Percentiles rank a stretch among this genome's conserved stretches.
phyloP scores from a whole-genome alignment of 2,329 filamentous ascomycete genomes.

The Aureobasidium sp. region DNA sequence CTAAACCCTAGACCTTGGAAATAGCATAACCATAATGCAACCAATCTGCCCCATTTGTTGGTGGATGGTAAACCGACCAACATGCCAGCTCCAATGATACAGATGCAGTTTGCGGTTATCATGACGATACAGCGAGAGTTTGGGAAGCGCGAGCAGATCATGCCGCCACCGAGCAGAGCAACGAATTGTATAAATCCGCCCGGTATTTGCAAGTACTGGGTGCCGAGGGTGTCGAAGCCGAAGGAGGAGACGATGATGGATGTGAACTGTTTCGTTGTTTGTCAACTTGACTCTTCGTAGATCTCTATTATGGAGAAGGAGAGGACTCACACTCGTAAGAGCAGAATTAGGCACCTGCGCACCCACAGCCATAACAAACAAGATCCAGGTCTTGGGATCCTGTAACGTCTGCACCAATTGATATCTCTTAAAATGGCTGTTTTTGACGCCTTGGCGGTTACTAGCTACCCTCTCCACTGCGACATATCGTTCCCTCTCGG shows the following conservation, averaged over 20 bases:
- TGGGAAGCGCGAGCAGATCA: conserved; percentile 47
- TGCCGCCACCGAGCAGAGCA: conserved; percentile 45
- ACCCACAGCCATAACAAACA: conserved; percentile 48
- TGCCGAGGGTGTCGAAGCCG: conserved; percentile 43
- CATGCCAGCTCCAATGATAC: conserved; percentile 47
- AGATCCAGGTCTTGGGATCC: conserved; percentile 55
- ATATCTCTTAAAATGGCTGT: conserved; percentile 33
- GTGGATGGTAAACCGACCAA: conserved; percentile 45
- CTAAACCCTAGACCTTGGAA: conserved; percentile 50
- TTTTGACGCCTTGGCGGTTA: conserved; percentile 51
- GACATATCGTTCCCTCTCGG: conserved; percentile 36
- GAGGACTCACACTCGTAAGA: conserved; percentile 37
- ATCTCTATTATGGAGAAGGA: background rate
- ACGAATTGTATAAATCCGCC: conserved; percentile 53
- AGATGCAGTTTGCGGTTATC: conserved; percentile 50
- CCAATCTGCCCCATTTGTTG: conserved; percentile 52
- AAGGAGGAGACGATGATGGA: conserved; percentile 44
- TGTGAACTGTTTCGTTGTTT: conserved; percentile 28
- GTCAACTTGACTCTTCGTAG: background rate
- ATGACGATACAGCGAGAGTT: conserved; percentile 49
- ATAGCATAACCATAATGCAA: conserved; percentile 52
- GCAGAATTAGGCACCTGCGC: conserved; percentile 53
- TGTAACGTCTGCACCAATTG: conserved; percentile 40
- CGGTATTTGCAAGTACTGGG: conserved; percentile 54
- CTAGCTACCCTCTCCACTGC: conserved; percentile 46